Base-by-base conservation (phyloP, 208 protist species). In the Leishmania turanica region DNA sequence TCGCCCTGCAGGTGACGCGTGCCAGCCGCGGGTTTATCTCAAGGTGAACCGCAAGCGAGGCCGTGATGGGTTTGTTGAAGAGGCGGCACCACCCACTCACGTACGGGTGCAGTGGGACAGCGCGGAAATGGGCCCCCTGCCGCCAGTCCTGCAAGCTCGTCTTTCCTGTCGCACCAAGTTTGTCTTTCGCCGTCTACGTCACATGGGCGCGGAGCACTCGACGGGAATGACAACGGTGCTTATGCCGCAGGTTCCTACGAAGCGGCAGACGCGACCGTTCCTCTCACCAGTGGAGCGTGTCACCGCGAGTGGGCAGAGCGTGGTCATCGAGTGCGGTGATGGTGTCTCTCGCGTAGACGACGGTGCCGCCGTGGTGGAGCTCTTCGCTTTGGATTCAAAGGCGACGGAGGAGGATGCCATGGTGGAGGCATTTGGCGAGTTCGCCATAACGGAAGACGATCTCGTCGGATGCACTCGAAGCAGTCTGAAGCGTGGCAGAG, bases 41-140 rank as follows among this genome's bases (percentile, higher is more conserved):
- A 75, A 78, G 19, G 60, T 85, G 17, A 60, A 51, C 66, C 77
- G 62, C 56, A 88, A 87, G 51, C 65, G 84, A 8, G 51, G 11
- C 1, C 71, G 85, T 37, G 84, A 88, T 19, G 71, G 64, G 31
- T 77, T 78, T 54, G 37, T 68, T 8, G 81, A 75, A 24, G 75
- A 81, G 15, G 83, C 58, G 9, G 42, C 47, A n/a, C 53, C 53
- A 0, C 79, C 80, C 37, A 80, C 81, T 15, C 77, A 78, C 17
- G 85, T 91, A 19, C 84, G 85, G 3, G 54, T 91, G 53, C 77
- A 83, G 7, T 85, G 85, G 85, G 80, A 86, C 71, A 65, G 42
- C 13, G 54, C 60, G 7, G 82, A 84, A 75, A 87, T 91, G 85
- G 85, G 88, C 0, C 51, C 54, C 45, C 72, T 60, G 7, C 84